phyloP scores from a whole-genome alignment of 2,329 filamentous ascomycete genomes.

The Ascosphaera apis region DNA sequence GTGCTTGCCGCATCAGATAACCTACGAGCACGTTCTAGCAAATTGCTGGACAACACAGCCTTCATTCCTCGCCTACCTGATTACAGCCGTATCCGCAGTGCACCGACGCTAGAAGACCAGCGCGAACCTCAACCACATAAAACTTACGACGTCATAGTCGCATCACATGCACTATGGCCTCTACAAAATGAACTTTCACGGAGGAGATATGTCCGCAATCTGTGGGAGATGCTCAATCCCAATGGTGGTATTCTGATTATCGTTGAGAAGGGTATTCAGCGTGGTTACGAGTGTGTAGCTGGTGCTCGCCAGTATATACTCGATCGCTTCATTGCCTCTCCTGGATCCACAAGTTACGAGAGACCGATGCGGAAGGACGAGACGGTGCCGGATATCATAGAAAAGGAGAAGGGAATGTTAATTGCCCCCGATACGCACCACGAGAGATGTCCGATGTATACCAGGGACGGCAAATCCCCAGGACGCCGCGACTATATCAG shows the following conservation, averaged over 20 bases:
- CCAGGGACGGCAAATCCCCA: conserved; percentile 39
- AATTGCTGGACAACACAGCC: conserved; percentile 65
- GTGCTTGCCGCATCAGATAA: conserved; percentile 57
- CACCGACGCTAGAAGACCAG: conserved; percentile 34
- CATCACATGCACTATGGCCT: conserved; percentile 59
- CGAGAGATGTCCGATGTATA: conserved; percentile 69
- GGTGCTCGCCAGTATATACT: conserved; percentile 61
- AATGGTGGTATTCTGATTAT: conserved; percentile 70
- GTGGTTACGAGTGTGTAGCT: conserved; percentile 80
- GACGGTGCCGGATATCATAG: conserved; percentile 9
- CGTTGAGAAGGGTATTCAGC: conserved; percentile 73
- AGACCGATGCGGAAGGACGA: conserved; percentile 13
- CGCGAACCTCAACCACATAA: conserved; percentile 39
- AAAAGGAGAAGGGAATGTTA: conserved; percentile 39
- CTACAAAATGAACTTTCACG: conserved; percentile 54
- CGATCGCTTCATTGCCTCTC: conserved; percentile 45
- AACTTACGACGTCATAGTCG: conserved; percentile 72
- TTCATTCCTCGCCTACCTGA: conserved; percentile 86
- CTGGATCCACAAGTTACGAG: conserved; percentile 25
- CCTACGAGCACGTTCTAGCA: conserved; percentile 51
- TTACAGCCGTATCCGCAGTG: conserved; percentile 41
- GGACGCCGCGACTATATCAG: conserved; percentile 79
- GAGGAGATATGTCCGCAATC: conserved; percentile 58
- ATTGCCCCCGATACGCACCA: conserved; percentile 64
- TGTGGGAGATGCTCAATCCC: conserved; percentile 69